These are phyloP conservation scores for Dendrocalamus sinicus DNA, from an alignment of 176 grass and related monocot species.

Conservation along the genomic window DNA sequence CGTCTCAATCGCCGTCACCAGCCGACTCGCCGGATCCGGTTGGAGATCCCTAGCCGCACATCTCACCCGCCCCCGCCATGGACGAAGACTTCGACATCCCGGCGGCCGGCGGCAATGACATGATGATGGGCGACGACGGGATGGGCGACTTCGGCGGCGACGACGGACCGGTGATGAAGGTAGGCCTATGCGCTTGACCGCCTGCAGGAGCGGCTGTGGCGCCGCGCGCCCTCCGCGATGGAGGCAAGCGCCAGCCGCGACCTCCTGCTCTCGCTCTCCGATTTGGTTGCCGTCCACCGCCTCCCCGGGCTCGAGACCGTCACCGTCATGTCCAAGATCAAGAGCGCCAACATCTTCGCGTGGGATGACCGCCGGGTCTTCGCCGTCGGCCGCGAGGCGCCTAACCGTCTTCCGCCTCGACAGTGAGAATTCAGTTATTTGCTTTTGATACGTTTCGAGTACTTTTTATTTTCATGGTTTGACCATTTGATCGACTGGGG, in stretches of 20 bases:
- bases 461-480: background rate
- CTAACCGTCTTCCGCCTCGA: slow-evolving; percentile 89
- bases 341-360: slow-evolving; percentile 80
- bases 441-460: slow-evolving; percentile 21
- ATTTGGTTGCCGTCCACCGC: slow-evolving; percentile 84
- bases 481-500: background rate
- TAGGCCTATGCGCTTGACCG: slow-evolving; percentile 76
- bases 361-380: slow-evolving; percentile 86
- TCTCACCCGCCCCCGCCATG: slow-evolving; percentile 47
- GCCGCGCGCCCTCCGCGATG: slow-evolving; percentile 74
- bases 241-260: slow-evolving; percentile 75
- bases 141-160: slow-evolving; percentile 61
- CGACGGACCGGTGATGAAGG: slow-evolving; percentile 63
- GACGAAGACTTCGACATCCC: slow-evolving; percentile 92
- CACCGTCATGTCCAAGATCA: slow-evolving; percentile 83
- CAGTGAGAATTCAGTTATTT: slow-evolving; percentile 51
- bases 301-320: slow-evolving; percentile 87
- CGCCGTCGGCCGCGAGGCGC: slow-evolving; percentile 74
- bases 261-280: slow-evolving; percentile 89
- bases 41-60: slow-evolving; percentile 26
- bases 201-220: slow-evolving; percentile 68
- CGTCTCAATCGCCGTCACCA: too few species aligned
- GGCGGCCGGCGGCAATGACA: slow-evolving; percentile 53
- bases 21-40: too few species aligned
- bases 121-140: slow-evolving; percentile 59